These are phyloP conservation scores for Tuber magnatum DNA, from an alignment of 495 filamentous ascomycete genomes.

Conservation along the genomic window DNA sequence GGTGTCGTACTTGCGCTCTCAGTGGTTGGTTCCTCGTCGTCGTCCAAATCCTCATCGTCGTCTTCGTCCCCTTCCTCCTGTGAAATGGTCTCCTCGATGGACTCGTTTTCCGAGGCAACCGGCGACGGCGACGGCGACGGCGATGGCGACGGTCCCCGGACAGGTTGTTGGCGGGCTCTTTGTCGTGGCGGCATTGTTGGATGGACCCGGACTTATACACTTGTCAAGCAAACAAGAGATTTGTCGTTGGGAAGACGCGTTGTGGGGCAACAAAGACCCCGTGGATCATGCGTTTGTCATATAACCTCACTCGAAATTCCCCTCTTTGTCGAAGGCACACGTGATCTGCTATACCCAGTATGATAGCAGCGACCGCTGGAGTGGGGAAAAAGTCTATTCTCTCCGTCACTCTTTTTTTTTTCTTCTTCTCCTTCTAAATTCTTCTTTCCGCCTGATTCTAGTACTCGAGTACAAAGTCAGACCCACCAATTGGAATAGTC, in stretches of 20 bases:
- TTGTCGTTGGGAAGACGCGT: neutral
- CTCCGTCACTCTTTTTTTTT: neutral
- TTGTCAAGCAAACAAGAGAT: neutral
- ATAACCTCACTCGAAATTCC: neutral
- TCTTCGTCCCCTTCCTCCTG: slow-evolving; percentile 39
- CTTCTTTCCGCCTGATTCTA: neutral
- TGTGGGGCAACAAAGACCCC: neutral
- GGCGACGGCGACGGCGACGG: neutral
- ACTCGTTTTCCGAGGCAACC: slow-evolving; percentile 23
- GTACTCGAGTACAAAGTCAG: neutral
- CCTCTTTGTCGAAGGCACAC: neutral
- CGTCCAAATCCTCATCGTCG: slow-evolving; percentile 31
- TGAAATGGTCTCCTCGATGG: slow-evolving; percentile 35
- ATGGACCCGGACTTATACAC: neutral
- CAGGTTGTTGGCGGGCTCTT: neutral
- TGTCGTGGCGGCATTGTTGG: neutral
- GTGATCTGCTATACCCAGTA: neutral
- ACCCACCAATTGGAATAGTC: neutral
- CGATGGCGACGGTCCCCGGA: neutral
- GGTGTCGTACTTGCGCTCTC: slow-evolving; percentile 38
- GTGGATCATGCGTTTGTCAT: neutral
- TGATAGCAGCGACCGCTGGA: neutral
- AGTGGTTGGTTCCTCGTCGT: slow-evolving; percentile 42
- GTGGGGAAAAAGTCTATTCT: neutral
- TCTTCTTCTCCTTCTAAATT: neutral